Conservation (phyloP, 495 filamentous ascomycete genomes). For the Thermothielavioides terrestris region DNA sequence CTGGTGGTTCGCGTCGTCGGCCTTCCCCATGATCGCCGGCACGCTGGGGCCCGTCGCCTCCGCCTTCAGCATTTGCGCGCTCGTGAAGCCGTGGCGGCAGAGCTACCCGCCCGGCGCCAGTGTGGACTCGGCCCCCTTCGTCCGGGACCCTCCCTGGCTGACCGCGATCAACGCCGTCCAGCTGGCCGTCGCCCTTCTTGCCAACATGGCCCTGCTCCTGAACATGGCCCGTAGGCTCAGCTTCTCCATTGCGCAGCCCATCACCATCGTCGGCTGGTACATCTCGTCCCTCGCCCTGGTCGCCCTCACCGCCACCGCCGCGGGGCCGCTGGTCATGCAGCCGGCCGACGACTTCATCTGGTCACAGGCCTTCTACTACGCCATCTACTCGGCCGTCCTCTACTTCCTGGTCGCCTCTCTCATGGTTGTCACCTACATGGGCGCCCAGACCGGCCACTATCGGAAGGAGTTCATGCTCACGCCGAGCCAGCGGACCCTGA, state of each 20-base stretch:
- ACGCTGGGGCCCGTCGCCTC: conserved; percentile 77
- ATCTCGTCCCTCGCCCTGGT: conserved; percentile 57
- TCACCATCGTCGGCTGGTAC: conserved; percentile 54
- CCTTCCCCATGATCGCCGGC: conserved; percentile 71
- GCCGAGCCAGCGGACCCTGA: conserved; percentile 67
- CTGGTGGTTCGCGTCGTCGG: conserved; percentile 84
- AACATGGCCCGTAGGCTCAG: conserved; percentile 78
- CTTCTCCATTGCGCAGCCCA: conserved; percentile 69
- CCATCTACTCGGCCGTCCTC: conserved; percentile 60
- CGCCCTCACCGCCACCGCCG: conserved; percentile 48
- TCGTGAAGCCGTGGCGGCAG: conserved; percentile 66
- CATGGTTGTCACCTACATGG: conserved; percentile 60
- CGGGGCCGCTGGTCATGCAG: conserved; percentile 38
- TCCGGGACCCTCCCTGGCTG: conserved; percentile 67
- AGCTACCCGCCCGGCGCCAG: conserved; percentile 43
- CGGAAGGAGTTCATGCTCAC: conserved; percentile 63
- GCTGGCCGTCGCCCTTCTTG: conserved; percentile 56
- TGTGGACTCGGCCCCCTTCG: conserved; percentile 39
- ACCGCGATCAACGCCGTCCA: conserved; percentile 66
- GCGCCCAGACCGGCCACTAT: conserved; percentile 56
- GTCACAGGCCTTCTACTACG: conserved; percentile 77
- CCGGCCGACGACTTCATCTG: conserved; percentile 46
- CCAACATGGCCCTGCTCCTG: conserved; percentile 65
- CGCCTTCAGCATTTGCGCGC: conserved; percentile 70
- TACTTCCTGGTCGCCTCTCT: conserved; percentile 69